phyloP scores from a whole-genome alignment of 2,329 filamentous ascomycete species.

The Knoxdaviesia proteae region DNA sequence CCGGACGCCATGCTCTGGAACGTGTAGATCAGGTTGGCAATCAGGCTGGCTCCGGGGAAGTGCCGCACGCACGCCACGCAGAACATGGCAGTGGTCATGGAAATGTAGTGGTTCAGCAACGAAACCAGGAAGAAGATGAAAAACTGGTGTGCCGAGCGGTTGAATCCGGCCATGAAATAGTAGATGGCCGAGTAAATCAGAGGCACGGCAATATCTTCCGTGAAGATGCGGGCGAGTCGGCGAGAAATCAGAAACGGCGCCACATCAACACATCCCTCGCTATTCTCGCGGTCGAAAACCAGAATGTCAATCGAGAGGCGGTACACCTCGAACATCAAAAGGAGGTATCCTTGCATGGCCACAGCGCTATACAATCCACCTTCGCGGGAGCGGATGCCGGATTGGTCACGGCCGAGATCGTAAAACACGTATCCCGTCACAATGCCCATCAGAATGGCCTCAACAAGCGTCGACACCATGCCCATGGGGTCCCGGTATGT shows the following conservation, averaged over 20 bases:
- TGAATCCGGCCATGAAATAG: constrained; percentile 63
- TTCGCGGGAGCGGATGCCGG: constrained; percentile 53
- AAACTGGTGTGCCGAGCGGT: constrained; percentile 40
- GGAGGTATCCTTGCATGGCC: constrained; percentile 55
- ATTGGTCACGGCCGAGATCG: constrained; percentile 39
- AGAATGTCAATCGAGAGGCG: constrained; percentile 55
- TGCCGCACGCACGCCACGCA: constrained; percentile 44
- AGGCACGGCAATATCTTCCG: constrained; percentile 54
- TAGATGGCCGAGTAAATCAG: constrained; percentile 49
- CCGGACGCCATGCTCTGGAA: constrained; percentile 56
- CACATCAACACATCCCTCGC: constrained; percentile 50
- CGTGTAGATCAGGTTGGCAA: constrained; percentile 53
- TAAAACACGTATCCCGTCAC: constrained; percentile 57
- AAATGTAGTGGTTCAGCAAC: constrained; percentile 51
- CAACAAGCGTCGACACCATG: constrained; percentile 46
- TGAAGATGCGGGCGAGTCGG: constrained; percentile 43
- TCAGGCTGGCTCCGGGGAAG: constrained; percentile 50
- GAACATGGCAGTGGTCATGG: constrained; percentile 48
- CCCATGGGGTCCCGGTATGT: constrained; percentile 62
- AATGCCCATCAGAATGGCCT: constrained; percentile 50
- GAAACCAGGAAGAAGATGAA: constrained; percentile 52
- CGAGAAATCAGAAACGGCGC: constrained; percentile 50
- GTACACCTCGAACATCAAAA: constrained; percentile 57
- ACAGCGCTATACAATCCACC: constrained; percentile 53
- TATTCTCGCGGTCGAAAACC: constrained; percentile 54